Conservation (phyloP, 2,329 filamentous ascomycete genomes). For the Lachnellula hyalina region DNA sequence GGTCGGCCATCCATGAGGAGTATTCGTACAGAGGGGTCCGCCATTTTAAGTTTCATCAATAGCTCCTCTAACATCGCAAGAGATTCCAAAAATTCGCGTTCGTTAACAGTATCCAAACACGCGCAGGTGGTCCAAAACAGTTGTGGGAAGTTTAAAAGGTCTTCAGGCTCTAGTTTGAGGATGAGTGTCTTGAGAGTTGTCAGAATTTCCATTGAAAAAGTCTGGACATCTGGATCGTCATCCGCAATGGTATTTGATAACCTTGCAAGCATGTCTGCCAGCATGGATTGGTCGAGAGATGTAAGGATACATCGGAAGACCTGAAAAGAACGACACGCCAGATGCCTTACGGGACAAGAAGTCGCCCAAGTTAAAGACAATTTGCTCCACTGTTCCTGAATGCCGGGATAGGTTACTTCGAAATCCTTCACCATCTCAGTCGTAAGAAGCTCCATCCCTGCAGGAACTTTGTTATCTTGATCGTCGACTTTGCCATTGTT, state of each 20-base stretch:
- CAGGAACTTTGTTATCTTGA: slow-evolving; percentile 73
- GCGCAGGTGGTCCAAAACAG: slow-evolving; percentile 98
- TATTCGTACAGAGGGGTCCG: slow-evolving; percentile 60
- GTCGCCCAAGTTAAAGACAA: slow-evolving; percentile 93
- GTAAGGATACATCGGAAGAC: slow-evolving; percentile 93
- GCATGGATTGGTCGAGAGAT: slow-evolving; percentile 85
- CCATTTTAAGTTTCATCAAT: slow-evolving; percentile 76
- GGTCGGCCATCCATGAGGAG: slow-evolving; percentile 75
- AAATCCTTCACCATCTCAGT: slow-evolving; percentile 81
- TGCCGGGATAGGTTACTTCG: slow-evolving; percentile 73
- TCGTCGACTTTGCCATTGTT: slow-evolving; percentile 74
- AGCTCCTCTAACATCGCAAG: slow-evolving; percentile 87
- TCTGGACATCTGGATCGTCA: slow-evolving; percentile 88
- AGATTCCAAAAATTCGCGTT: slow-evolving; percentile 88
- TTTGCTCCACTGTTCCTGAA: slow-evolving; percentile 88
- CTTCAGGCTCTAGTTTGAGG: slow-evolving; percentile 70
- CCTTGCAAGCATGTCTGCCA: slow-evolving; percentile 92
- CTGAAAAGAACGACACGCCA: slow-evolving; percentile 96
- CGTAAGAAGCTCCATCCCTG: slow-evolving; percentile 81
- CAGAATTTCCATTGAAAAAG: slow-evolving; percentile 96
- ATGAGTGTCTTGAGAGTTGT: slow-evolving; percentile 93
- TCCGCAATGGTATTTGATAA: slow-evolving; percentile 97
- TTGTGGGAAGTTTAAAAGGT: slow-evolving; percentile 85
- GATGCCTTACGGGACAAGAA: slow-evolving; percentile 87
- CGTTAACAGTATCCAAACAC: slow-evolving; percentile 93